Evolutionary conservation across 2,329 filamentous ascomycete species (phyloP), one percentile per base, ranked within the genome.

Genomic region (Aspergillus cejpii): DNA sequence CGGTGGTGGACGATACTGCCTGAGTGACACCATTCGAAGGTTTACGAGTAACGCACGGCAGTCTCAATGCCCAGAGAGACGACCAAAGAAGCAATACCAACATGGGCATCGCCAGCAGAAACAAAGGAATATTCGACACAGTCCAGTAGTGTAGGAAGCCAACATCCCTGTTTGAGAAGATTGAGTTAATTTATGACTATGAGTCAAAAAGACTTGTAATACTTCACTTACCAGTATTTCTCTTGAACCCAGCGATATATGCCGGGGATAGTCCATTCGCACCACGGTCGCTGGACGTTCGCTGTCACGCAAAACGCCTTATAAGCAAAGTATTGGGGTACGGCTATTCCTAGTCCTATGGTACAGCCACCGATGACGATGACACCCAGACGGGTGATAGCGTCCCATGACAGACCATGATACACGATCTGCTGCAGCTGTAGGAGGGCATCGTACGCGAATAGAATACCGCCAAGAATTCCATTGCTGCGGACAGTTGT

Each of bases 71-170:
- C 68, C 68, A 73, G 36, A 65, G 45, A 6, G 80, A 77, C 14
- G 89, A 94, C 34, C 65, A 69, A 26, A 80, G 62, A 50, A 94
- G 68, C 6, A 95, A 63, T 27, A 71, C 70, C 40, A 95, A 71
- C 74, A 91, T 84, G 1, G 92, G 92, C 0, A 78, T 67, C 1
- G 90, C 90, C 8, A 98, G 76, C 17, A 90, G 58, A 67, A 98
- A 98, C 1, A 98, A 76, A 0, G 92, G 92, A 7, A 92, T 61
- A 60, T 98, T 96, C 5, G 84, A 80, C 0, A 84, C 52, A 0
- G 83, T 94, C 92, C 92, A 98, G 71, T 98, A 98, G 47, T 78
- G 78, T 41, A 97, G 76, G 54, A 94, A 84, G 0, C 92, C 92
- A 41, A 85, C 81, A 57, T 91, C 83, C 92, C 90, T 95, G 49